These are phyloP conservation scores for Balakata baccata DNA, from an alignment of 345 rosid genomes.

Conservation along the genomic window DNA sequence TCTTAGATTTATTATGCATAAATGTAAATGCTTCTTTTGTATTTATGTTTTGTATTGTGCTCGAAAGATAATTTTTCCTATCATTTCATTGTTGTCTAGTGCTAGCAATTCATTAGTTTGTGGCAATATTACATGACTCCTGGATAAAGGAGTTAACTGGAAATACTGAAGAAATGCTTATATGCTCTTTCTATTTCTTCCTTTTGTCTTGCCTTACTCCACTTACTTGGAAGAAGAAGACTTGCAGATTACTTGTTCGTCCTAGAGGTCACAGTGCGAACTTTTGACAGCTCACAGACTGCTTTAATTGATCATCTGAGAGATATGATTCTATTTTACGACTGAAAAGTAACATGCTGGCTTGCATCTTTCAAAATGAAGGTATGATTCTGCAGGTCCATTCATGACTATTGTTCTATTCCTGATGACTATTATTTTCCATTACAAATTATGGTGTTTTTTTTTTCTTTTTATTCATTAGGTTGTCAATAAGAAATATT, in stretches of 20 bases:
- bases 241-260: not conserved
- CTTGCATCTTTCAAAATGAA: not conserved
- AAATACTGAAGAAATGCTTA: not conserved
- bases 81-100: not conserved
- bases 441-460: too few relatives aligned
- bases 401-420: not conserved
- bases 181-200: too few relatives aligned
- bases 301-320: not conserved
- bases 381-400: not conserved
- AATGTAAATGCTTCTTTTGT: not conserved
- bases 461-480: too few relatives aligned
- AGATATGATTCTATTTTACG: not conserved
- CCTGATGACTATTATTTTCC: not conserved
- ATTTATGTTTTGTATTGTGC: not conserved
- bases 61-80: not conserved
- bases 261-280: too few relatives aligned
- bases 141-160: not conserved
- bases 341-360: not conserved
- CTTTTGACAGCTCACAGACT: not conserved
- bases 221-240: not conserved
- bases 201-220: not conserved
- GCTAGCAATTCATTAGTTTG: not conserved
- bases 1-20: not conserved
- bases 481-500: too few relatives aligned
- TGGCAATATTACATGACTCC: not conserved